Percentiles rank a stretch among this genome's conserved stretches.
Conservation (phyloP, 108 stramenopile genomes). For the Cyclotella choctawhatcheeana region DNA sequence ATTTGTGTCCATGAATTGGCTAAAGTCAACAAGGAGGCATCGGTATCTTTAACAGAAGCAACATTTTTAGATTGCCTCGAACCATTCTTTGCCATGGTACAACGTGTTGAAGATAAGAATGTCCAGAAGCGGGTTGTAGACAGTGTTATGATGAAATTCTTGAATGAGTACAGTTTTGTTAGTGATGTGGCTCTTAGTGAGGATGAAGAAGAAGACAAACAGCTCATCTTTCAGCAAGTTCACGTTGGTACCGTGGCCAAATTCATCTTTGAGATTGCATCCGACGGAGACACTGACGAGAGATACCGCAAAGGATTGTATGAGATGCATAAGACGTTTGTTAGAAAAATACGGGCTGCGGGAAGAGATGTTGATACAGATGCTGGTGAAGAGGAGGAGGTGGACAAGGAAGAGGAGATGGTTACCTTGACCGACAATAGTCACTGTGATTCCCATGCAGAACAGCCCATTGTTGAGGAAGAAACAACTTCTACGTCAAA, state of each 20-base stretch:
- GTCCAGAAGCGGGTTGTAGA: conserved; percentile 82
- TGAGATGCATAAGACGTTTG: conserved; percentile 86
- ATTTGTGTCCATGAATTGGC: conserved; percentile 84
- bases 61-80: conserved; percentile 86
- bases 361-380: conserved; percentile 74
- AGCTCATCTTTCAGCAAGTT: conserved; percentile 68
- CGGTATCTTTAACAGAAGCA: conserved; percentile 77
- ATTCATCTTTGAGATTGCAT: conserved; percentile 85
- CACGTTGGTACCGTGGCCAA: conserved; percentile 85
- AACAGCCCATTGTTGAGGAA: conserved; percentile 29
- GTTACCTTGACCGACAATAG: neutral
- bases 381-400: conserved; percentile 40
- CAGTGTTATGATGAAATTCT: conserved; percentile 78
- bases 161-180: conserved; percentile 78
- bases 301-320: conserved; percentile 75
- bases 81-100: conserved; percentile 82
- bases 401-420: conserved; percentile 41
- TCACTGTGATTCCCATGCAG: conserved; percentile 7
- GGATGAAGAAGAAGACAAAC: conserved; percentile 41
- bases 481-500: conserved; percentile 36
- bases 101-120: conserved; percentile 68
- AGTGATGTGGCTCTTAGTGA: conserved; percentile 20
- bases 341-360: conserved; percentile 69
- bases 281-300: conserved; percentile 74
- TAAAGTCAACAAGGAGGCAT: conserved; percentile 68